Evolutionary conservation across 176 grass and related monocot species (phyloP), one percentile per base, ranked within the genome.

Genomic region (Bonia amplexicaulis): DNA sequence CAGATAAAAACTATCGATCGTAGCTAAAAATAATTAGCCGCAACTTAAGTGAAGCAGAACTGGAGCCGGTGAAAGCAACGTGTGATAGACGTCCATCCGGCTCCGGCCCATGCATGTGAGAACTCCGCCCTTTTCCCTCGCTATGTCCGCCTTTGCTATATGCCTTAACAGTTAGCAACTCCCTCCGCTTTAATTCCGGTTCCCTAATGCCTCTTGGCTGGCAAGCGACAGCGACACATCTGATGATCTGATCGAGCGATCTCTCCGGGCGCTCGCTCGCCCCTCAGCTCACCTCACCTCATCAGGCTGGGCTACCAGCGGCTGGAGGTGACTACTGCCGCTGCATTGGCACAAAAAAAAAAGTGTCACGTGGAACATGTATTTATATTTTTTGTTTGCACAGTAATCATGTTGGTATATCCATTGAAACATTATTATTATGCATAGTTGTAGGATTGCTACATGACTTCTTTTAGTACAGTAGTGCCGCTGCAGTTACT

Each of bases 81-180:
- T 67, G 65, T 27, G 59, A 44, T 7, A 6, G 26, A 12, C 3
- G n/a, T 17, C 12, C 69, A 53, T 29, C 57, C 80, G 2, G 23
- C 23, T 19, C 12, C 9, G 23, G 16, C 0, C 29, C 37, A 12
- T 4, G 72, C 86, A 77, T 71, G 86, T 83, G 73, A 62, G 72
- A 63, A 20, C 16, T 19, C 73, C 62, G 71, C 53, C 58, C 29
- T 14, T 71, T 88, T 88, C 44, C 0, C 54, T 83, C 86, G 29
- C 73, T 12, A 8, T 82, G 72, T 77, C 78, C 45, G 45, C 31
- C 17, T 53, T 53, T 37, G 15, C 14, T 53, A 26, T 12, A 49
- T 49, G 13, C 23, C 33, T 71, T 4, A 60, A 23, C 44, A 46
- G 11, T 46, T 46, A 45, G 42, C 42, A 1, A 1, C 10, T 5